Base-by-base conservation (phyloP, 208 protist species). In the Trypanosoma cruzi region DNA sequence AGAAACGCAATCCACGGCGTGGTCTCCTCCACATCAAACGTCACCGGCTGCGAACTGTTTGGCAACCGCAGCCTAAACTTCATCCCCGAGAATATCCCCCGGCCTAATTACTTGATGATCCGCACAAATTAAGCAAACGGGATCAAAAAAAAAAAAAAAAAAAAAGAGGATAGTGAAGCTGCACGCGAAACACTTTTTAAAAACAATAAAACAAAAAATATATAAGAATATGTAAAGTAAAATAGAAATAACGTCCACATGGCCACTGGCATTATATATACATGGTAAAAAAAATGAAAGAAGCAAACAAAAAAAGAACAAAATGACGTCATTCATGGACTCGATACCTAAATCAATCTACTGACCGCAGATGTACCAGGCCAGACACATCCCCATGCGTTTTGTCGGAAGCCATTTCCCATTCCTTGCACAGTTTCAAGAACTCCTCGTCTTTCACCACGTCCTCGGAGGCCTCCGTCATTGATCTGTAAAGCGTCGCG, bases 31-130 rank as follows among this genome's bases (percentile, higher is more conserved):
- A 92, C 37, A 36, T 82, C 73, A 53, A 88, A n/a, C 34, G 85
- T 66, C 40, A 78, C 60, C 6, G 79, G 78, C 8, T 80, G 54
- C 16, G 55, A 67, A 44, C 66, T 73, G 48, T 77, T 86, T 7
- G 92, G 89, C 16, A 84, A 64, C 28, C 92, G 88, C 46, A 95
- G 59, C 8, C 92, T 85, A 62, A 97, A 65, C 11, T 75, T 76
- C n/a, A 95, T 58, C 29, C 68, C 82, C 36, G 24, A 52, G 22
- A 52, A 52, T 6, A 52, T 1, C 22, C 22, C 18, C 2, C n/a
- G 22, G 1, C 18, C 48, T n/a, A 52, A 52, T 52, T 28, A 24
- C n/a, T 52, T 52, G 48, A 26, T 18, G 8, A 22, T 52, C 6
- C 18, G 24, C 20, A 52, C 2, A 52, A 1, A 52, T 24, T 10